phyloP scores from a whole-genome alignment of 2,329 filamentous ascomycete genomes.

The Pleochaeta shiraiana region DNA sequence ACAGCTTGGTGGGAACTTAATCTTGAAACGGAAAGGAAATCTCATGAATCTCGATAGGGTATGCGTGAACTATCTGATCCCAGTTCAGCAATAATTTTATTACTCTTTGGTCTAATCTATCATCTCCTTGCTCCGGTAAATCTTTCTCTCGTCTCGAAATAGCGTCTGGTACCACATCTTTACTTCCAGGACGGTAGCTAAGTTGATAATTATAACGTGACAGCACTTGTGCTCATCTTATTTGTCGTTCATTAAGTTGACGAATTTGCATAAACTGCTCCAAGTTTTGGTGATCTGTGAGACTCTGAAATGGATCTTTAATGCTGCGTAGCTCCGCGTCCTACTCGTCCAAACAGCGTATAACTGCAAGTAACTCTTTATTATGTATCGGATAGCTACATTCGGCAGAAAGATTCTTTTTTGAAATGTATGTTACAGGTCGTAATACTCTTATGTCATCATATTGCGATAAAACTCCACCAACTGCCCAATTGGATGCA shows the following conservation, averaged over 20 bases:
- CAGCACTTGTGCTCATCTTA: neutral
- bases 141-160: neutral
- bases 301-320: neutral
- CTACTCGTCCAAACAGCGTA: too few relatives aligned
- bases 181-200: neutral
- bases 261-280: neutral
- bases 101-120: neutral
- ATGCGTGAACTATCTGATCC: neutral
- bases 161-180: neutral
- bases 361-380: neutral
- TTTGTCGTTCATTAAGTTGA: neutral
- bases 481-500: neutral
- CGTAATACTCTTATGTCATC: neutral
- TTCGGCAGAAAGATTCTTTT: neutral
- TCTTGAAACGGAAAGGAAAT: neutral
- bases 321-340: neutral
- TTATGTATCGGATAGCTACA: too few relatives aligned
- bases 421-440: neutral
- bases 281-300: neutral
- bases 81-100: neutral
- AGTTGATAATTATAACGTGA: neutral
- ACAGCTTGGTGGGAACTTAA: neutral
- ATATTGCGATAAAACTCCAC: neutral
- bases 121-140: neutral
- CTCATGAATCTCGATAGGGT: neutral